A percentile compares a stretch with the other conserved stretches of the same genome.
Evolutionary conservation across 1,284 basidiomycete species (phyloP).

Genomic region (Cystobasidiaceae sp.): DNA sequence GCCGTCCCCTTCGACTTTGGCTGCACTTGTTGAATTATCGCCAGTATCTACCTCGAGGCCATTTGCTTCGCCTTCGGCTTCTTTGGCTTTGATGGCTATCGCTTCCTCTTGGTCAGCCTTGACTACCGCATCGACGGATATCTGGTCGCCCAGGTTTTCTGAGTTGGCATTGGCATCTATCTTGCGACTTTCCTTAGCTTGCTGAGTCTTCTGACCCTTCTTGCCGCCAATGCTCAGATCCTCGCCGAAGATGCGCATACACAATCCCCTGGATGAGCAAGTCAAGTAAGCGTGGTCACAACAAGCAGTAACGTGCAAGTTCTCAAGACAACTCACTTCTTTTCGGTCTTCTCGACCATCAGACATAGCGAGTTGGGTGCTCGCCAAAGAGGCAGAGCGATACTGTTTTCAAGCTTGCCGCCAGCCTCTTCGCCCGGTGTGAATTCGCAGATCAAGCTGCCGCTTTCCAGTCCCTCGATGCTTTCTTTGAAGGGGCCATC

Average conservation of each 20-base stretch:
- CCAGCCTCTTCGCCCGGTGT: conserved; percentile 55
- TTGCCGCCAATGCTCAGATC: conserved; percentile 51
- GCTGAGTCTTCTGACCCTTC: conserved; percentile 1
- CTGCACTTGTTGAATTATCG: neutral
- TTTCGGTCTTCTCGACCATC: conserved; percentile 92
- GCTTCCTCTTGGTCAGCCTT: neutral
- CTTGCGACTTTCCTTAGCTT: neutral
- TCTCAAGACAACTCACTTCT: conserved; percentile 57
- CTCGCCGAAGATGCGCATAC: conserved; percentile 68
- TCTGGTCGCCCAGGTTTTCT: no score
- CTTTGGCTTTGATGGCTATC: neutral
- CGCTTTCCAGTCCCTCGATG: conserved; percentile 53
- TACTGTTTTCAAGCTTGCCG: conserved; percentile 61
- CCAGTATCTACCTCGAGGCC: neutral
- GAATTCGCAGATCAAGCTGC: conserved; percentile 69
- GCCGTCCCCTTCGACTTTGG: neutral
- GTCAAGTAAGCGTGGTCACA: neutral
- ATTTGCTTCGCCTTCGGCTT: neutral
- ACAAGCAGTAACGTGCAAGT: neutral
- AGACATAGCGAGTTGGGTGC: conserved; percentile 74
- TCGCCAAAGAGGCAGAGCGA: conserved; percentile 84
- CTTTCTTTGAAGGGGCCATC: conserved; percentile 54
- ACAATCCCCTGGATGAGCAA: conserved; percentile 58
- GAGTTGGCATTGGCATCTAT: neutral
- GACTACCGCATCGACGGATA: neutral